These are phyloP conservation scores for Dalechampia spathulata DNA, from an alignment of 441 rosid genomes.

Conservation along the genomic window DNA sequence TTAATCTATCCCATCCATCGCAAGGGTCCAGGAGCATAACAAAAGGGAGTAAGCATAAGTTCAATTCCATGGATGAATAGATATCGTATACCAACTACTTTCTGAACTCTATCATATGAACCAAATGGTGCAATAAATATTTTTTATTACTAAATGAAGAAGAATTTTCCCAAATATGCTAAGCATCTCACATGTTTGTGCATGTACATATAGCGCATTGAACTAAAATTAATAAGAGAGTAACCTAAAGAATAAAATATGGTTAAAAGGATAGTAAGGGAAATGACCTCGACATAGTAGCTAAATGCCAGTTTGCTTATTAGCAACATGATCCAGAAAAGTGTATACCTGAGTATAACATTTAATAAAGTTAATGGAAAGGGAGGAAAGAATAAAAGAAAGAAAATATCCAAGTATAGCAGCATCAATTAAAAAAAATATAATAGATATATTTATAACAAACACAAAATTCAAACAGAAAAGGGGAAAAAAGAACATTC, in stretches of 20 bases:
- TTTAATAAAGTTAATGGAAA: slow-evolving; percentile 12
- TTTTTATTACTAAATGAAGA: too few relatives aligned
- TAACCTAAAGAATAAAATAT: background rate
- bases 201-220: background rate
- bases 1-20: too few relatives aligned
- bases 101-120: too few relatives aligned
- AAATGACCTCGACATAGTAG: slow-evolving; percentile 88
- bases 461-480: background rate
- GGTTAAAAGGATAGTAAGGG: slow-evolving; percentile 6
- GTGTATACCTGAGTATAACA: slow-evolving; percentile 63
- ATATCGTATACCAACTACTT: too few relatives aligned
- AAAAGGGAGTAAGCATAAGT: too few relatives aligned
- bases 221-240: background rate
- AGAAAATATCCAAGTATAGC: slow-evolving; percentile 12
- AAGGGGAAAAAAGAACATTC: slow-evolving; percentile 7
- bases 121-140: too few relatives aligned
- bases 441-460: too few relatives aligned
- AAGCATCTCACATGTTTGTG: too few relatives aligned
- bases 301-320: slow-evolving; percentile 95
- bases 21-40: too few relatives aligned
- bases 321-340: slow-evolving; percentile 87
- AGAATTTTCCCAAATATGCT: too few relatives aligned
- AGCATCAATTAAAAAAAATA: too few relatives aligned
- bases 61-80: too few relatives aligned
- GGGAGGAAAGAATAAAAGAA: background rate